Evolutionary conservation across 495 filamentous ascomycete species (phyloP), one percentile per base, ranked within the genome.

Genomic region (Aspergillus conjunctus): DNA sequence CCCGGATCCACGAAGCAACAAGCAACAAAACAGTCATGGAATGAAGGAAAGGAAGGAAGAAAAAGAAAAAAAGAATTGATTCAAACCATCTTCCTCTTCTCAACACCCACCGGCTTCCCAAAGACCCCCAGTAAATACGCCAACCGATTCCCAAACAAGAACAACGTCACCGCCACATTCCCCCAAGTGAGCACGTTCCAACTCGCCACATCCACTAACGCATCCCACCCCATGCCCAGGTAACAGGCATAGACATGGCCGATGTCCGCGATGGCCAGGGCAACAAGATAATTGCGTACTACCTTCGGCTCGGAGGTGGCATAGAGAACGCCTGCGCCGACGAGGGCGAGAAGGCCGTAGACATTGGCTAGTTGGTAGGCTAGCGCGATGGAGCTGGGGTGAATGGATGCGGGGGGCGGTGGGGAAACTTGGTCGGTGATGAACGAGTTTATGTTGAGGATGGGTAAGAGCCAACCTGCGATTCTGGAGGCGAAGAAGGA

Each of bases 171-270:
- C 0, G 83, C 87, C 48, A 93, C 78, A 65, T 92, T 91, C 11
- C 89, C 90, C 86, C 87, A 91, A 2, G 85, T 82, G 74, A 90
- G 77, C 26, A 79, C 68, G 62, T 89, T 91, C 89, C 89, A 93
- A 4, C 69, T 73, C 33, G 63, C 72, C 4, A 88, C 71, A 61
- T 87, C 79, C 15, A 83, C 18, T 52, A 84, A 81, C 15, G 68
- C 68, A 2, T 81, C 76, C 61, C 73, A 78, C 5, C 86, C 88
- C 62, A 92, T 79, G 3, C 72, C 82, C 61, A 79, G 74, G 44
- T 75, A 82, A 0, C 86, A 89, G 56, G 86, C 79, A 33, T 74
- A 84, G n/a, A 92, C 65, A 72, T 92, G 89, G 4, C 85, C 86
- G 52, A 91, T 72, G 62, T 92, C 89, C 14, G 82, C 88, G 26